These are phyloP conservation scores for Lolium multiflorum DNA, from an alignment of 176 grass and related monocot species.

Conservation along the genomic window DNA sequence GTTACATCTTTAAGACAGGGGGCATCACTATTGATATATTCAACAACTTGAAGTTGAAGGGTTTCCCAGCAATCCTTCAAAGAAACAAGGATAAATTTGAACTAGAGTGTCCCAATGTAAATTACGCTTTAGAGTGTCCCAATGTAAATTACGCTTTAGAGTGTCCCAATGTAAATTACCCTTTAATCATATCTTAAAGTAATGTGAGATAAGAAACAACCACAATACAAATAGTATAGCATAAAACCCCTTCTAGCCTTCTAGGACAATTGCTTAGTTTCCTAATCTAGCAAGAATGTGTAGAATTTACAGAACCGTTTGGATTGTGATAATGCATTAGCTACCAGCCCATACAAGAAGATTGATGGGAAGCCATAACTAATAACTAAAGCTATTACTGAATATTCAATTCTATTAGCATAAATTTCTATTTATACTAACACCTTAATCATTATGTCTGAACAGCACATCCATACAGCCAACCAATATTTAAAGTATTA, in stretches of 20 bases:
- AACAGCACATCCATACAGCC: neutral
- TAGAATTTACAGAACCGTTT: constrained; percentile 22
- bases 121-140: too few species aligned
- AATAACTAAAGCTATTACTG: neutral
- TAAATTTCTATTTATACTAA: constrained; percentile 1
- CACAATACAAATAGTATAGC: neutral
- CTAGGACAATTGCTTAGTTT: neutral
- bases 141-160: neutral
- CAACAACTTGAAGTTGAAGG: constrained; percentile 91
- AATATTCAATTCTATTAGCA: neutral
- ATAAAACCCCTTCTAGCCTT: neutral
- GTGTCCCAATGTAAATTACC: constrained; percentile 2
- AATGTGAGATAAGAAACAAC: constrained; percentile 18
- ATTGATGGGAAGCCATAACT: neutral
- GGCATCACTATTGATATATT: constrained; percentile 92
- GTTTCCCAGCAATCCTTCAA: constrained; percentile 80
- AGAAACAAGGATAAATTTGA: constrained; percentile 1
- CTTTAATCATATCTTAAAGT: neutral
- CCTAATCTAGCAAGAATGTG: constrained; percentile 6
- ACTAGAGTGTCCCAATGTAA: constrained; percentile 20
- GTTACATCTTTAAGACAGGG: constrained; percentile 78
- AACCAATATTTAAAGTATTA: constrained; percentile 21
- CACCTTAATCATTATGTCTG: constrained; percentile 8
- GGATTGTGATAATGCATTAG: neutral
- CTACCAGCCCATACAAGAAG: neutral